phyloP scores from a whole-genome alignment of 2,329 filamentous ascomycete genomes.

The Alternaria solani region DNA sequence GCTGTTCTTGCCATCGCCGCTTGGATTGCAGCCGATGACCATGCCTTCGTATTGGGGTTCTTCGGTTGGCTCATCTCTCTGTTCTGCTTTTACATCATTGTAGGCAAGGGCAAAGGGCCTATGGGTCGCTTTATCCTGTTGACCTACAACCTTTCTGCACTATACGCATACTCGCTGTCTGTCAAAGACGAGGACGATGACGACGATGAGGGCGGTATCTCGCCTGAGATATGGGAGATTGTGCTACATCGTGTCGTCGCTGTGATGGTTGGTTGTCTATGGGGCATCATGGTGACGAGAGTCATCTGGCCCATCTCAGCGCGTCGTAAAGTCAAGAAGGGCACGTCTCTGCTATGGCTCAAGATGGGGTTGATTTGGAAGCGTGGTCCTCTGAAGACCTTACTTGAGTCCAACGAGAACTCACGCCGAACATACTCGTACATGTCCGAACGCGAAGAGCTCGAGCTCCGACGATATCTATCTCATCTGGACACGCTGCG shows the following conservation, averaged over 20 bases:
- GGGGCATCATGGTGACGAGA: conserved; percentile 90
- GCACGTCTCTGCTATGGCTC: conserved; percentile 88
- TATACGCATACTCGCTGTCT: conserved; percentile 92
- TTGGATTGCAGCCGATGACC: conserved; percentile 79
- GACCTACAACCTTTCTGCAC: conserved; percentile 92
- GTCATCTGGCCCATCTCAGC: conserved; percentile 95
- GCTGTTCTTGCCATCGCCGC: conserved; percentile 76
- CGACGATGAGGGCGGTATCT: conserved; percentile 81
- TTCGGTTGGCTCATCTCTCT: conserved; percentile 83
- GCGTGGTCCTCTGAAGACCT: conserved; percentile 81
- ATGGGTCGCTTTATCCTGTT: conserved; percentile 93
- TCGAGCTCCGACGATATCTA: conserved; percentile 81
- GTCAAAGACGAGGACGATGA: conserved; percentile 81
- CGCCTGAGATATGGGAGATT: conserved; percentile 88
- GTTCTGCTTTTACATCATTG: conserved; percentile 88
- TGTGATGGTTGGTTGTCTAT: conserved; percentile 85
- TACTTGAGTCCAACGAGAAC: conserved; percentile 56
- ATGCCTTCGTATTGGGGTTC: conserved; percentile 77
- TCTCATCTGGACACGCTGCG: conserved; percentile 78
- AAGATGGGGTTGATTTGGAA: conserved; percentile 98
- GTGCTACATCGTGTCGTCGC: conserved; percentile 85
- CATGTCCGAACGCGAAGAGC: conserved; percentile 87
- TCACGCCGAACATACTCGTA: conserved; percentile 62
- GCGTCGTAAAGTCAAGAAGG: conserved; percentile 85
- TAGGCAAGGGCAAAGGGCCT: conserved; percentile 83